Conservation (phyloP, 2,329 filamentous ascomycete species). For the Raffaelea arxii region DNA sequence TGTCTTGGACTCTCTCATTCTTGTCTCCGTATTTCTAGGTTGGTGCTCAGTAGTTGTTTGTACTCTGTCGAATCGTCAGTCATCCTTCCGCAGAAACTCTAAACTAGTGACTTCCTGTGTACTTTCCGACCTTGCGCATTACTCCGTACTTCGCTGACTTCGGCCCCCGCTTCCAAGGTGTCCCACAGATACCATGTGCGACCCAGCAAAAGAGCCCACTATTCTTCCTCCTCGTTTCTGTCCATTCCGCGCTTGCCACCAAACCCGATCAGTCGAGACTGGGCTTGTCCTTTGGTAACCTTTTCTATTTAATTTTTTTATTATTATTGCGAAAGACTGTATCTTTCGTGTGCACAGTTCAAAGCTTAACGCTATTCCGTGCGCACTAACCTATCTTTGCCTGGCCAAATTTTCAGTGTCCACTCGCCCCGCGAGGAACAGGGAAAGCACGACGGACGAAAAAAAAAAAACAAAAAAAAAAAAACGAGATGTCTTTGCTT, state of each 20-base stretch:
- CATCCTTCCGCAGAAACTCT: background rate
- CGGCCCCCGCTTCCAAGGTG: slow-evolving; percentile 3
- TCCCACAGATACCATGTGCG: slow-evolving; percentile 8
- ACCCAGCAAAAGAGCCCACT: background rate
- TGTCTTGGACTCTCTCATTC: slow-evolving; percentile 30
- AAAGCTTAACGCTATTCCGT: slow-evolving; percentile 2
- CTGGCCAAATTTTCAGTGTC: no score
- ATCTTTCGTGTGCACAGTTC: background rate
- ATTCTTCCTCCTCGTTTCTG: slow-evolving; percentile 9
- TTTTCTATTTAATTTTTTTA: no score
- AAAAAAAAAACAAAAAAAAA: no score
- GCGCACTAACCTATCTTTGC: background rate
- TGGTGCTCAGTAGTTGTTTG: no score
- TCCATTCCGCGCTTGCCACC: slow-evolving; percentile 34
- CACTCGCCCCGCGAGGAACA: no score
- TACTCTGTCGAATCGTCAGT: background rate
- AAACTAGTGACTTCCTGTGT: background rate
- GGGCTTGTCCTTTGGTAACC: background rate
- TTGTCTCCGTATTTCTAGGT: no score
- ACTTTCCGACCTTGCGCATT: background rate
- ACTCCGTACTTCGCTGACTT: background rate
- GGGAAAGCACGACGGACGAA: no score
- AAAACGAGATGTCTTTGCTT: no score
- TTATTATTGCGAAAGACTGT: no score
- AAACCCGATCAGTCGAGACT: slow-evolving; percentile 31